phyloP scores from a whole-genome alignment of 305 asterid genomes.

The Ajuga reptans region DNA sequence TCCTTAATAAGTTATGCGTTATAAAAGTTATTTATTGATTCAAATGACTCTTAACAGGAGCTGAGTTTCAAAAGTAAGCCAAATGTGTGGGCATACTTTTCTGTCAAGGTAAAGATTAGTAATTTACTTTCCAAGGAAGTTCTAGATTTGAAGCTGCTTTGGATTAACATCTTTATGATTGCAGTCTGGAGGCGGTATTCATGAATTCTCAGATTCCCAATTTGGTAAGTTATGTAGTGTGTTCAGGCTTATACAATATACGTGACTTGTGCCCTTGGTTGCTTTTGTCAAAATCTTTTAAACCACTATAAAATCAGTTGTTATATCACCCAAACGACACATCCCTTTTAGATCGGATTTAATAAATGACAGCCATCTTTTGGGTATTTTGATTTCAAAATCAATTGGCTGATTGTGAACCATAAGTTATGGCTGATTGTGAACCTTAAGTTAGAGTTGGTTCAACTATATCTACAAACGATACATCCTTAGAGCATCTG shows the following conservation, averaged over 20 bases:
- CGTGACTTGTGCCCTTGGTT: neutral
- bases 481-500: neutral
- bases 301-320: neutral
- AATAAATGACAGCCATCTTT: neutral
- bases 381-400: neutral
- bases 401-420: conserved; percentile 8
- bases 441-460: conserved; percentile 1
- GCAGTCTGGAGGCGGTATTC: conserved; percentile 99
- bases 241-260: neutral
- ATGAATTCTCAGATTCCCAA: conserved; percentile 97
- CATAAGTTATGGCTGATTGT: neutral
- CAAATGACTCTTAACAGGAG: conserved; percentile 48
- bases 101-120: conserved; percentile 70
- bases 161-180: conserved; percentile 27
- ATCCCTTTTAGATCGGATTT: neutral
- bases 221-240: conserved; percentile 59
- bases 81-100: conserved; percentile 98
- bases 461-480: neutral
- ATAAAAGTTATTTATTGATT: conserved; percentile 20
- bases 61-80: conserved; percentile 99
- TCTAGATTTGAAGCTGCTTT: conserved; percentile 8
- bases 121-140: conserved; percentile 2
- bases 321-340: neutral
- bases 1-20: neutral
- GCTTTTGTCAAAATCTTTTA: neutral